Conservation (phyloP, 306 rosid species). For the Prunus dulcis region DNA sequence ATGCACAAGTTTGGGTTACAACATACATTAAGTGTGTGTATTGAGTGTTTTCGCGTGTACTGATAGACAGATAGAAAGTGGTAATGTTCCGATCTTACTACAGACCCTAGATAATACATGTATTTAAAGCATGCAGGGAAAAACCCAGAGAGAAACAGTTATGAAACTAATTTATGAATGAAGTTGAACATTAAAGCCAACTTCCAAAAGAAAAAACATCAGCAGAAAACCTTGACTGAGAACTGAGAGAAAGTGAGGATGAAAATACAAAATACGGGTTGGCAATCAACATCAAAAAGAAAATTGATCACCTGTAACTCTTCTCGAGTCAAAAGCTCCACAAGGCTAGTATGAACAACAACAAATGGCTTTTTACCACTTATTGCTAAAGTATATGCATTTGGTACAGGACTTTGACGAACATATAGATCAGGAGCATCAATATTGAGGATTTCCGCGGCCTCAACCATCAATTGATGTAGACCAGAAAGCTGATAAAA, state of each 20-base stretch:
- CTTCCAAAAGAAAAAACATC: background rate
- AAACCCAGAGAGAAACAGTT: background rate
- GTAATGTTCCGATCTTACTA: background rate
- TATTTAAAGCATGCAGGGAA: background rate
- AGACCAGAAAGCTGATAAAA: constrained; percentile 76
- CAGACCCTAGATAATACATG: background rate
- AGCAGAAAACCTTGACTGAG: background rate
- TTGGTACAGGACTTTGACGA: constrained; percentile 96
- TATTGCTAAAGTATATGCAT: constrained; percentile 94
- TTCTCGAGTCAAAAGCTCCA: constrained; percentile 82
- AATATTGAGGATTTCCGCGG: constrained; percentile 72
- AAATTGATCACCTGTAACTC: constrained; percentile 74
- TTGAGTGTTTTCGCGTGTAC: background rate
- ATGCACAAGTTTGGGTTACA: background rate
- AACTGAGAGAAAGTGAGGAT: background rate
- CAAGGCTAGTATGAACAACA: constrained; percentile 91
- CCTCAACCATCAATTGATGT: constrained; percentile 73
- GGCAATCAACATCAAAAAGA: constrained; percentile 11
- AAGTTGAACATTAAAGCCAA: background rate
- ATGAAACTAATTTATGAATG: background rate
- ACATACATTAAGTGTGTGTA: background rate
- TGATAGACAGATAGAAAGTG: background rate
- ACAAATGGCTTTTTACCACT: constrained; percentile 90
- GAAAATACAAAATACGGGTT: background rate
- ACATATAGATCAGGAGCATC: constrained; percentile 87